Evolutionary conservation across 352 stramenopile species (phyloP), one percentile per base, ranked within the genome.

Genomic region (Globisporangium irregulare): DNA sequence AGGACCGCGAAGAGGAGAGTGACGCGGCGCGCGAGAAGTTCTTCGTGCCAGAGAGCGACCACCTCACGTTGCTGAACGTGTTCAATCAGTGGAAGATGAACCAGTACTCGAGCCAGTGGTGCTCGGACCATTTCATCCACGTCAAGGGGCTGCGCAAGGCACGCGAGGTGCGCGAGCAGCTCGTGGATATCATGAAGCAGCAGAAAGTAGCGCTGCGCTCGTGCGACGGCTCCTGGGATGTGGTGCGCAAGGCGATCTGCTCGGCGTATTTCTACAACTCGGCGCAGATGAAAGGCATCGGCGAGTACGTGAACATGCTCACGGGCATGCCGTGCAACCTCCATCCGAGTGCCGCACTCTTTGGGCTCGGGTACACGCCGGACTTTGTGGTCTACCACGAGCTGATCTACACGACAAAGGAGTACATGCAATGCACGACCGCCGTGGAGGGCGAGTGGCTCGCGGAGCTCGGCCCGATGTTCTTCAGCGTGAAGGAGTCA

Each of bases 371-470:
- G 20, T 99, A 99, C 81, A 99, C 97, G 25, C 98, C 98, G 18
- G 98, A 99, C 78, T 99, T 99, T 84, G 96, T 99, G 4, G 97
- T 98, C 25, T 99, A 99, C 75, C 97, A 99, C 76, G 98, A 99
- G 77, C 89, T 99, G 8, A 98, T 99, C 55, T 98, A 98, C 76
- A 99, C 98, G n/a, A 98, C 90, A 38, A 99, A 99, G 69, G 86
- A 95, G 73, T 99, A 98, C 81, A 99, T 99, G 97, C 96, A 96
- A 69, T 99, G 95, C 73, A 94, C 98, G 4, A 99, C 97, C 15
- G 97, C 98, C 1, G 97, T 99, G 6, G 97, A 99, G 73, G 95
- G 96, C n/a, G 95, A 99, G 82, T 99, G 98, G 98, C 88, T 99
- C 2, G 98, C 97, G 18, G 97, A 99, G 79, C 82, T 99, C n/a